Percentiles rank a stretch among this genome's conserved stretches.
phyloP scores from a whole-genome alignment of 257 asterid genomes.

The Catharanthus roseus region DNA sequence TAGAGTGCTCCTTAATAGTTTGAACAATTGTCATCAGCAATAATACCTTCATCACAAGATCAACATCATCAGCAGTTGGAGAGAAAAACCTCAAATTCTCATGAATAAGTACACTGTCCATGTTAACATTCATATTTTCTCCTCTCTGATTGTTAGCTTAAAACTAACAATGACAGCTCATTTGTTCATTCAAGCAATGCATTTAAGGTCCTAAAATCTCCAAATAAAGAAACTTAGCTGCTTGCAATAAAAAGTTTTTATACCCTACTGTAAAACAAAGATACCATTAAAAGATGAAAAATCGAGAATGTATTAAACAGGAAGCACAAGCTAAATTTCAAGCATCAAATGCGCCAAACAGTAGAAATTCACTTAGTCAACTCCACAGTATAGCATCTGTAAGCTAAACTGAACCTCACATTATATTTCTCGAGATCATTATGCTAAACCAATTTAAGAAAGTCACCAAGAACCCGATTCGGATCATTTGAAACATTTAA shows the following conservation, averaged over 20 bases:
- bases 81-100: neutral
- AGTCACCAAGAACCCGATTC: too few relatives aligned
- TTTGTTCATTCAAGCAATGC: neutral
- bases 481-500: too few relatives aligned
- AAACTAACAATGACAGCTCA: neutral
- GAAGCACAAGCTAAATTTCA: neutral
- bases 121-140: neutral
- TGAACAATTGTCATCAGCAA: slow-evolving; percentile 16
- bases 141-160: neutral
- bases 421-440: too few relatives aligned
- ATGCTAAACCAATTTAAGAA: too few relatives aligned
- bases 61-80: neutral
- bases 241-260: neutral
- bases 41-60: slow-evolving; percentile 3
- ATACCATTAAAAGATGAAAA: neutral
- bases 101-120: too few relatives aligned
- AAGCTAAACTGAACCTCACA: too few relatives aligned
- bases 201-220: neutral
- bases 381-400: too few relatives aligned
- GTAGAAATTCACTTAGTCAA: too few relatives aligned
- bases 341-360: too few relatives aligned
- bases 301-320: neutral
- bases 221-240: neutral
- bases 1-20: slow-evolving; percentile 17
- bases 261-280: neutral